Evolutionary conservation across 2,329 filamentous ascomycete genomes (phyloP).

Genomic region (Emergomyces africanus): DNA sequence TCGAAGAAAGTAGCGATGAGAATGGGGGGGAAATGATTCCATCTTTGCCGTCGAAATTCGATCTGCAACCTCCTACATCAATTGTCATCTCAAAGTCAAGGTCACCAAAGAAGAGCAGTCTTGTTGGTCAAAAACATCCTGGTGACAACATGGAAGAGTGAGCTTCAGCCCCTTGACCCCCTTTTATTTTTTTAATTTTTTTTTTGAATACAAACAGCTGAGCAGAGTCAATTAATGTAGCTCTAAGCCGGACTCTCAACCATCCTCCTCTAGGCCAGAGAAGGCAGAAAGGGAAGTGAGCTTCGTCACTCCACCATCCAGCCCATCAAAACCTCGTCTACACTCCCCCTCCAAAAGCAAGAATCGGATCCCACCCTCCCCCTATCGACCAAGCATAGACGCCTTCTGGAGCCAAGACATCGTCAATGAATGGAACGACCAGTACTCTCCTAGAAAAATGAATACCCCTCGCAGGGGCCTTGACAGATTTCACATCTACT

Average conservation of each 20-base stretch:
- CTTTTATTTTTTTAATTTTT: background rate
- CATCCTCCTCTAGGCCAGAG: background rate
- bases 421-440: constrained; percentile 43
- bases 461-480: constrained; percentile 10
- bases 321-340: constrained; percentile 30
- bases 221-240: background rate
- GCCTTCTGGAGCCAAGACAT: constrained; percentile 42
- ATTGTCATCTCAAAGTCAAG: background rate
- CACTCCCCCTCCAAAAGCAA: constrained; percentile 36
- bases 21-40: background rate
- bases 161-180: background rate
- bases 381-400: constrained; percentile 38
- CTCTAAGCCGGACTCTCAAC: background rate
- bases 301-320: constrained; percentile 30
- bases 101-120: background rate
- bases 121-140: background rate
- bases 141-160: background rate
- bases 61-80: background rate
- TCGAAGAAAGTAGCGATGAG: background rate
- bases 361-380: constrained; percentile 35
- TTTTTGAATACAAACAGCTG: background rate
- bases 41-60: background rate
- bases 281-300: background rate
- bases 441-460: constrained; percentile 39
- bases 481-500: constrained; percentile 19